Evolutionary conservation across 1,284 basidiomycete species (phyloP).

Genomic region (Melampsora americana): DNA sequence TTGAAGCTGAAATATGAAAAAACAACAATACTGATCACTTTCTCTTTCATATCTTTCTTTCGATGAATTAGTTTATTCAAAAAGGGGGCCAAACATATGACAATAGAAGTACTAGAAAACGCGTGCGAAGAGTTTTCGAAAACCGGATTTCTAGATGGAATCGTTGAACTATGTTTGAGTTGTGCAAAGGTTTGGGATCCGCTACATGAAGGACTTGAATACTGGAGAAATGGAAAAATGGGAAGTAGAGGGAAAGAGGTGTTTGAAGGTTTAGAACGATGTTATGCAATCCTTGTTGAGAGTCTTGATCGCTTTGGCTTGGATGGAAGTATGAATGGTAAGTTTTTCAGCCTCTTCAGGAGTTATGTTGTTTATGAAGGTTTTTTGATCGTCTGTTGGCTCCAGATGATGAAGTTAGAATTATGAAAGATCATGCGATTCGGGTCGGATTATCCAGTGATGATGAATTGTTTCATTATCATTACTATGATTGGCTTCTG

Average conservation of each 20-base stretch:
- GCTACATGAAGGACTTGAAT: slow-evolving; percentile 63
- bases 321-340: slow-evolving; percentile 57
- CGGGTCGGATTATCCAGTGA: slow-evolving; percentile 75
- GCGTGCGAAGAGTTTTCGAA: slow-evolving; percentile 81
- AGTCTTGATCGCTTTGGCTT: slow-evolving; percentile 70
- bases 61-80: slow-evolving; percentile 66
- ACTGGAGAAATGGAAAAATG: slow-evolving; percentile 66
- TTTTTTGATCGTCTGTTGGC: not conserved
- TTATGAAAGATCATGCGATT: slow-evolving; percentile 69
- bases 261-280: slow-evolving; percentile 66
- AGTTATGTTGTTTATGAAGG: slow-evolving; percentile 45
- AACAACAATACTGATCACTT: slow-evolving; percentile 41
- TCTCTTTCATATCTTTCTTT: slow-evolving; percentile 44
- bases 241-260: slow-evolving; percentile 64
- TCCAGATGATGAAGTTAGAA: slow-evolving; percentile 62
- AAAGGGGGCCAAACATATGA: slow-evolving; percentile 78
- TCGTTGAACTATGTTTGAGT: slow-evolving; percentile 77
- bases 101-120: slow-evolving; percentile 77
- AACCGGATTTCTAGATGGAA: slow-evolving; percentile 71
- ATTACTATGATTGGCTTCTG: slow-evolving; percentile 91
- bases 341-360: slow-evolving; percentile 48
- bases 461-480: slow-evolving; percentile 91
- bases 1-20: not conserved
- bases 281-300: slow-evolving; percentile 78
- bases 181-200: slow-evolving; percentile 79